A percentile compares a stretch with the other conserved stretches of the same genome.
Conservation (phyloP, 2,329 filamentous ascomycete species). For the Arthrobotrys iridis region DNA sequence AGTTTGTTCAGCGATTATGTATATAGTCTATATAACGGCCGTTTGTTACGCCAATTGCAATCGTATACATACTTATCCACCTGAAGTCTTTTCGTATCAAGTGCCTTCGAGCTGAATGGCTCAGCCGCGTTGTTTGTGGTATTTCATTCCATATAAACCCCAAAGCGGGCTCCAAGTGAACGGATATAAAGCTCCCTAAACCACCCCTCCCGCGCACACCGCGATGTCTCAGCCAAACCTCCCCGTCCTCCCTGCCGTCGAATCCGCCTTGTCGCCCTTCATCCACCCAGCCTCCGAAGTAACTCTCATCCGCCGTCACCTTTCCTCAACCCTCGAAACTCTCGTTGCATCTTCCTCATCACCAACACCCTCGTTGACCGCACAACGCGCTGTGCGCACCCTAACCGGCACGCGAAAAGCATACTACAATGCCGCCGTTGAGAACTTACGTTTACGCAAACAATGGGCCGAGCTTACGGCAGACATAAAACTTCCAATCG, state of each 20-base stretch:
- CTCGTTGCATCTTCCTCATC: constrained; percentile 33
- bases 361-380: constrained; percentile 26
- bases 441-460: constrained; percentile 39
- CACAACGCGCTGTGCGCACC: constrained; percentile 45
- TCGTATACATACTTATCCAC: background rate
- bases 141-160: background rate
- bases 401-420: constrained; percentile 50
- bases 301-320: constrained; percentile 36
- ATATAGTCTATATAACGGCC: constrained; percentile 4
- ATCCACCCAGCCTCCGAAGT: constrained; percentile 39
- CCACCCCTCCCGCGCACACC: background rate
- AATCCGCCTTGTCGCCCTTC: constrained; percentile 40
- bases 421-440: constrained; percentile 47
- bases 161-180: background rate
- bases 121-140: constrained; percentile 4
- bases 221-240: constrained; percentile 23
- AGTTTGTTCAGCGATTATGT: background rate
- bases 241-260: constrained; percentile 48
- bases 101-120: no score
- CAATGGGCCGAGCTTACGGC: constrained; percentile 48
- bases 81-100: no score
- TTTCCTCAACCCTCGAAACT: constrained; percentile 36
- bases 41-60: background rate
- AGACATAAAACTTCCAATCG: constrained; percentile 26
- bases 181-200: background rate